A percentile compares a stretch with the other conserved stretches of the same genome.
Conservation (phyloP, 2,329 filamentous ascomycete species). For the Orbilia javanica region DNA sequence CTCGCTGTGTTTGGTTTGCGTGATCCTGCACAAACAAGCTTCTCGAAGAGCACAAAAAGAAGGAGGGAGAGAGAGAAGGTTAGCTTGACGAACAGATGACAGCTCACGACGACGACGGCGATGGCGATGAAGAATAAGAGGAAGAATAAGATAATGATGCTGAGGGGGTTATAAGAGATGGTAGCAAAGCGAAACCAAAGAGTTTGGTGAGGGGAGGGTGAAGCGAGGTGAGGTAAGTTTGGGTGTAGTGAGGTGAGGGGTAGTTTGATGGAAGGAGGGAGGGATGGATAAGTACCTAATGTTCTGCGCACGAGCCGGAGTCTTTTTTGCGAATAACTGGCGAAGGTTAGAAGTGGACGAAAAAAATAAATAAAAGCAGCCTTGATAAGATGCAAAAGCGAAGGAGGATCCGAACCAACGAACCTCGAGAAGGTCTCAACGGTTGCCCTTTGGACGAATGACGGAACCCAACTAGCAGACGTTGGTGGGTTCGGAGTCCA, state of each 20-base stretch:
- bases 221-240: slow-evolving; percentile 15
- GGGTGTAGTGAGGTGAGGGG: slow-evolving; percentile 27
- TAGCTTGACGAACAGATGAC: slow-evolving; percentile 62
- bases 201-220: neutral
- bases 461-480: slow-evolving; percentile 12
- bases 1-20: slow-evolving; percentile 62
- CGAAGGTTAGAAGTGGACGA: neutral
- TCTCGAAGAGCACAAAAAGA: slow-evolving; percentile 51
- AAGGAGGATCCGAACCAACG: slow-evolving; percentile 26
- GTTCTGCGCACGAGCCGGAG: slow-evolving; percentile 58
- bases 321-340: neutral
- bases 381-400: slow-evolving; percentile 20
- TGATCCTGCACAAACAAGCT: slow-evolving; percentile 61
- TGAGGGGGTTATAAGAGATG: slow-evolving; percentile 54
- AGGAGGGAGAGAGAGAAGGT: neutral
- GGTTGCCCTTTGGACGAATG: slow-evolving; percentile 8
- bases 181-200: too few species aligned
- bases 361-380: slow-evolving; percentile 1
- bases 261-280: neutral
- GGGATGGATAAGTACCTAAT: slow-evolving; percentile 46
- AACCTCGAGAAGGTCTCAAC: slow-evolving; percentile 19
- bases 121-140: neutral
- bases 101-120: slow-evolving; percentile 46
- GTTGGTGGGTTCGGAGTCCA: neutral
- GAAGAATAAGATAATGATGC: slow-evolving; percentile 14